Conservation (phyloP, 2,329 filamentous ascomycete genomes). For the Ilyonectria robusta region DNA sequence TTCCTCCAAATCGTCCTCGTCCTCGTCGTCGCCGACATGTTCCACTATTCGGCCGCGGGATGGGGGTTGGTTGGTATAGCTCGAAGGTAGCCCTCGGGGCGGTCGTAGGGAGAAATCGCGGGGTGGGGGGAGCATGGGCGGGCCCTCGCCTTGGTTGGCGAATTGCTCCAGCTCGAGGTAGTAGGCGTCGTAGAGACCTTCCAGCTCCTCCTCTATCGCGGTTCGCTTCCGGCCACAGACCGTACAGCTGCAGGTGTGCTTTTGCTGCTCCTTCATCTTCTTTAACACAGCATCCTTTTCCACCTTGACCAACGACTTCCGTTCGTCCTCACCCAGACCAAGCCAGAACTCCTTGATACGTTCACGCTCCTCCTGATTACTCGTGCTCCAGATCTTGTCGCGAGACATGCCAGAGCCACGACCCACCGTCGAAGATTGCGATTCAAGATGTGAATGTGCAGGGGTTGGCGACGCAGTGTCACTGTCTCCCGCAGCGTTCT, state of each 20-base stretch:
- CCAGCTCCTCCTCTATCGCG: slow-evolving; percentile 97
- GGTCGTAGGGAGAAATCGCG: slow-evolving; percentile 74
- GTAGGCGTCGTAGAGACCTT: slow-evolving; percentile 98
- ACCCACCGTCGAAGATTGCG: slow-evolving; percentile 49
- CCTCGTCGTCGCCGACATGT: slow-evolving; percentile 70
- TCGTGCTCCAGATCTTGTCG: slow-evolving; percentile 98
- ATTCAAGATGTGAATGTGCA: slow-evolving; percentile 36
- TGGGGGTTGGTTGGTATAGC: slow-evolving; percentile 77
- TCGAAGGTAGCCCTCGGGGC: slow-evolving; percentile 69
- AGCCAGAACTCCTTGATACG: slow-evolving; percentile 99
- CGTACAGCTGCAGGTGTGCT: slow-evolving; percentile 98
- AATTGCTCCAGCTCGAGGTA: slow-evolving; percentile 99
- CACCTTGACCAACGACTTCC: slow-evolving; percentile 95
- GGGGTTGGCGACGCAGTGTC: slow-evolving; percentile 39
- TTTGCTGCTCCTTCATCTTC: slow-evolving; percentile 99
- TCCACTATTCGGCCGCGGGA: slow-evolving; percentile 82
- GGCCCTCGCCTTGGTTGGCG: slow-evolving; percentile 83
- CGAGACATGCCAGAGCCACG: slow-evolving; percentile 69
- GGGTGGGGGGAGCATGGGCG: slow-evolving; percentile 65
- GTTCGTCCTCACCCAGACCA: slow-evolving; percentile 91
- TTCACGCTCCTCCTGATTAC: slow-evolving; percentile 92
- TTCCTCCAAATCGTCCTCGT: slow-evolving; percentile 68
- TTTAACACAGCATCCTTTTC: slow-evolving; percentile 98
- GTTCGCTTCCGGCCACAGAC: slow-evolving; percentile 97
- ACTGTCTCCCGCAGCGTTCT: slow-evolving; percentile 51